Evolutionary conservation across 495 filamentous ascomycete genomes (phyloP).

Genomic region (Annulohypoxylon stygium): DNA sequence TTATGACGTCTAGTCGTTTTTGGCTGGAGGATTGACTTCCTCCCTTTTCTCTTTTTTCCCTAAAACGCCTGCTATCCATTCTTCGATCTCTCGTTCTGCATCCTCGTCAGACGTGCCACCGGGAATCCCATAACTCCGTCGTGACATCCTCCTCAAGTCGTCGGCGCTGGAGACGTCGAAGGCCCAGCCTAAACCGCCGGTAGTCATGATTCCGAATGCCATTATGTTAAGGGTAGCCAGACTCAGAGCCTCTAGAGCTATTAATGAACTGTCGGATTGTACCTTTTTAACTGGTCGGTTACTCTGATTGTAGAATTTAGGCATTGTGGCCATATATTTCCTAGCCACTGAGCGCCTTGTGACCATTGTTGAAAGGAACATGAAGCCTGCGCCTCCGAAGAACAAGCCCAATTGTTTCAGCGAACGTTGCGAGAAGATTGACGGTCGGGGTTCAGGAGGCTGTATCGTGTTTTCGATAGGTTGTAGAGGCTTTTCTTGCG

Average conservation of each 20-base stretch:
- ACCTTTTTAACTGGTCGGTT: slow-evolving; percentile 53
- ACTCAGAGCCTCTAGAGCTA: slow-evolving; percentile 82
- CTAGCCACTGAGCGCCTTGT: slow-evolving; percentile 75
- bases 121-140: slow-evolving; percentile 61
- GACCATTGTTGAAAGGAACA: slow-evolving; percentile 74
- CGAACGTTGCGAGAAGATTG: slow-evolving; percentile 55
- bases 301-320: slow-evolving; percentile 75
- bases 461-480: slow-evolving; percentile 32
- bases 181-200: slow-evolving; percentile 75
- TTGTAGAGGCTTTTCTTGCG: slow-evolving; percentile 22
- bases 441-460: slow-evolving; percentile 27
- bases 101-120: slow-evolving; percentile 65
- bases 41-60: slow-evolving; percentile 64
- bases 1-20: slow-evolving; percentile 23
- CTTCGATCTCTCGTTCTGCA: slow-evolving; percentile 76
- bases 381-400: slow-evolving; percentile 78
- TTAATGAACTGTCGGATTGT: slow-evolving; percentile 53
- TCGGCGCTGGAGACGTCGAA: slow-evolving; percentile 78
- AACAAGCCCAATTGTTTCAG: slow-evolving; percentile 70
- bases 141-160: slow-evolving; percentile 70
- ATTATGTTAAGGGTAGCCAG: slow-evolving; percentile 86
- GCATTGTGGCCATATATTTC: slow-evolving; percentile 66
- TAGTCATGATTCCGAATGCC: slow-evolving; percentile 74
- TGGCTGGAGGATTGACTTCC: slow-evolving; percentile 18
- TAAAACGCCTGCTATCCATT: slow-evolving; percentile 73